Percentiles rank a stretch among this genome's conserved stretches.
phyloP scores from a whole-genome alignment of 2,329 filamentous ascomycete species.

The Coniochaeta prunicola region DNA sequence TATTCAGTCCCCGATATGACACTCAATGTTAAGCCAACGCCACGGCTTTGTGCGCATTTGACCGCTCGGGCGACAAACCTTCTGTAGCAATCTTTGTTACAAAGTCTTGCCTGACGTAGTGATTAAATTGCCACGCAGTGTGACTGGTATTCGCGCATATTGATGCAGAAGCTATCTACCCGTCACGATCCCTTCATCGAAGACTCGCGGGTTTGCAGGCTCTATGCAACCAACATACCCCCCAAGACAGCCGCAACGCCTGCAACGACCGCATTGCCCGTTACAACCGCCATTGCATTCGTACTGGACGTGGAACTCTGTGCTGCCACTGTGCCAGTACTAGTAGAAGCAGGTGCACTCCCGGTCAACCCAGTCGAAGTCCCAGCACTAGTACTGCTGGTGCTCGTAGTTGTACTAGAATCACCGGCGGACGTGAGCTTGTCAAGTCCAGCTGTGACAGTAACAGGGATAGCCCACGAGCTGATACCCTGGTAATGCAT shows the following conservation, averaged over 20 bases:
- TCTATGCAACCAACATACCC: conserved; percentile 7
- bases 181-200: not conserved
- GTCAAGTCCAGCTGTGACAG: conserved; percentile 29
- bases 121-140: not conserved
- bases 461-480: conserved; percentile 18
- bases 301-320: conserved; percentile 4
- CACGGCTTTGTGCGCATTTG: not conserved
- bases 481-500: not conserved
- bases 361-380: conserved; percentile 5
- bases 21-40: not conserved
- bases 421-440: conserved; percentile 19
- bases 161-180: no score
- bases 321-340: not conserved
- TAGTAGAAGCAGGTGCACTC: conserved; percentile 3
- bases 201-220: not conserved
- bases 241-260: conserved; percentile 11
- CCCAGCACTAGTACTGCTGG: not conserved
- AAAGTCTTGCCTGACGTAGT: not conserved
- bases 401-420: conserved; percentile 9
- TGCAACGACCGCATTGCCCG: conserved; percentile 9
- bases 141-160: not conserved
- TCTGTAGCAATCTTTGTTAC: conserved; percentile 9
- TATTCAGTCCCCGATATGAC: not conserved
- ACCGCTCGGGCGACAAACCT: not conserved
- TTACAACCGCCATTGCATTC: conserved; percentile 7